A percentile compares a stretch with the other conserved stretches of the same genome.
Evolutionary conservation across 2,329 filamentous ascomycete genomes (phyloP).

Genomic region (Dothidotthia symphoricarpi): DNA sequence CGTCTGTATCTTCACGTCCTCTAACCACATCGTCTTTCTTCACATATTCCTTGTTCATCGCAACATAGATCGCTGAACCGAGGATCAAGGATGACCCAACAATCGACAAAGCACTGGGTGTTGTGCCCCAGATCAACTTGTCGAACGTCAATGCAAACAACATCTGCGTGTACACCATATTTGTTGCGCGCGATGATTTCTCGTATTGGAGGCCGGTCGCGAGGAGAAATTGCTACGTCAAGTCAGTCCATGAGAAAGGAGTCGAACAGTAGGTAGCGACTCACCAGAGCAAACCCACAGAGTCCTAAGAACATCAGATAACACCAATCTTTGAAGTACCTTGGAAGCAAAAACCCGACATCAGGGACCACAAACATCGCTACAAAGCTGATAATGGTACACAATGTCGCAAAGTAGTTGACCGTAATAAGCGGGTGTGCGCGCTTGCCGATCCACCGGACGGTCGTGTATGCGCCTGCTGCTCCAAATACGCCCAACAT

Average conservation of each 20-base stretch:
- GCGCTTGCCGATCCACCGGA: constrained; percentile 75
- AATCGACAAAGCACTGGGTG: constrained; percentile 58
- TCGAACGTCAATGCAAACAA: constrained; percentile 66
- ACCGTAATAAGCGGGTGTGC: constrained; percentile 82
- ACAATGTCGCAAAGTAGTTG: constrained; percentile 76
- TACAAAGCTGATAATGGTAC: constrained; percentile 63
- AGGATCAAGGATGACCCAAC: constrained; percentile 63
- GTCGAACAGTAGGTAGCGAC: constrained; percentile 2
- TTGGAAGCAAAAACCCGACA: constrained; percentile 58
- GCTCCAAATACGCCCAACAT: constrained; percentile 76
- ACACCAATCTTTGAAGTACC: constrained; percentile 59
- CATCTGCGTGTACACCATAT: constrained; percentile 70
- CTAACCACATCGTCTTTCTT: constrained; percentile 2
- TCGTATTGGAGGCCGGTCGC: constrained; percentile 74
- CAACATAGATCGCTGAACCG: constrained; percentile 64
- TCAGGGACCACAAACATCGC: constrained; percentile 58
- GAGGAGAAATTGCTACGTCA: constrained; percentile 68
- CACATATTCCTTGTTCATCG: constrained; percentile 50
- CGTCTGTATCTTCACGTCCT: constrained; percentile 25
- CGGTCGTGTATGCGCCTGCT: constrained; percentile 69
- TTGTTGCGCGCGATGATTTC: constrained; percentile 61
- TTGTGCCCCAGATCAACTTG: constrained; percentile 61
- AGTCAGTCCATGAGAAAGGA: constrained; percentile 1
- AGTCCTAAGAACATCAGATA: constrained; percentile 67
- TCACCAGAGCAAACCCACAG: constrained; percentile 71